Base-by-base conservation (phyloP, 1,139 yeast genomes). In the Candida mesenterica region DNA sequence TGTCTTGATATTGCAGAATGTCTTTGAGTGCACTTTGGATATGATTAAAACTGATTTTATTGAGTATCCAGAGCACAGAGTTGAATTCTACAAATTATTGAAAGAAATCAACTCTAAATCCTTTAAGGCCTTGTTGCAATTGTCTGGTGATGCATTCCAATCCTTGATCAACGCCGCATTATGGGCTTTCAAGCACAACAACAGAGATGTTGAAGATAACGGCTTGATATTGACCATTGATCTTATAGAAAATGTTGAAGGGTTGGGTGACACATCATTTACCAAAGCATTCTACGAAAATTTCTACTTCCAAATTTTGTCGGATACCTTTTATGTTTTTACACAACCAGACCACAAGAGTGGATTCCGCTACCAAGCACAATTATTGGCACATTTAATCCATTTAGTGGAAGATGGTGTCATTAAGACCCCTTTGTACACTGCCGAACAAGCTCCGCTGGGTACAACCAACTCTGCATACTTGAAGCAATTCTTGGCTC, bases 291-390 rank as follows among this genome's bases (percentile, higher is more conserved):
- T 94, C 58, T 94, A 87, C 68, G 82, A 82, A 55, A 87, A 82
- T 55, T 94, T 84, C 58, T 90, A 86, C 62, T 85, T 89, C 71
- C 84, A 88, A 41, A 88, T 94, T 43, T 76, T 92, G 46, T 82
- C 94, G 37, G 98, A 92, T 59, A 84, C 95, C 2, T 90, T 94
- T 57, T 87, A 78, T 52, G 98, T 92, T 20, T 74, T 94, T 39
- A 92, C 98, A 3, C 98, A 94, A 60, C 85, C 97, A 5, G 99
- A 92, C 59, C 99, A 94, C 61, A 92, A 92, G 64, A 87, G 97
- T 15, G 98, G 97, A 1, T 94, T 94, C 68, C 77, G 85, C 46
- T 76, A 81, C 50, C 98, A 94, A 66, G 75, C 96, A 4, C 85
- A 85, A 55, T 73, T 94, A 46, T 72, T 94, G 50, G 84, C 95